A percentile compares a stretch with the other conserved stretches of the same genome.
Conservation (phyloP, 2,329 filamentous ascomycete genomes). For the Teratosphaeria zuluensis region DNA sequence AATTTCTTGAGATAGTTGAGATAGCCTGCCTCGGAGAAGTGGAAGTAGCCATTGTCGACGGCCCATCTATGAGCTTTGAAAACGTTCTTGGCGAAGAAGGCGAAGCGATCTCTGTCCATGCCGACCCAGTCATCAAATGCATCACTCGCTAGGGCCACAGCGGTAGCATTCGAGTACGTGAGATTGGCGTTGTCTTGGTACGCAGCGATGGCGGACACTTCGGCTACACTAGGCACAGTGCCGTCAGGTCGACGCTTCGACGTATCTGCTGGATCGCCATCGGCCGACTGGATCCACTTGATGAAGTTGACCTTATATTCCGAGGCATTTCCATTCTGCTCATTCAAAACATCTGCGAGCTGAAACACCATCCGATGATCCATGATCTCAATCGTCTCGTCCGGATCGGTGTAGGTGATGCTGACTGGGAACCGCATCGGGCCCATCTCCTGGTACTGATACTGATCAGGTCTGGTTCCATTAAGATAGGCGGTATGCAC, state of each 20-base stretch:
- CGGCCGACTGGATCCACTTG: conserved; percentile 48
- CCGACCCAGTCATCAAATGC: conserved; percentile 30
- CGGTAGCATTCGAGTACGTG: conserved; percentile 26
- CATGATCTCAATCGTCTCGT: conserved; percentile 48
- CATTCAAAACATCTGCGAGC: conserved; percentile 50
- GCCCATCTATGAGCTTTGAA: conserved; percentile 46
- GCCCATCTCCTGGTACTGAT: conserved; percentile 60
- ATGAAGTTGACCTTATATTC: conserved; percentile 49
- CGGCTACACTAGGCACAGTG: conserved; percentile 42
- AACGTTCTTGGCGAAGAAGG: conserved; percentile 32
- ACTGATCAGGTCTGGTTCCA: conserved; percentile 48
- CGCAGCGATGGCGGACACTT: conserved; percentile 36
- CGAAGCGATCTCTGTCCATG: conserved; percentile 22
- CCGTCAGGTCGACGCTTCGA: conserved; percentile 42
- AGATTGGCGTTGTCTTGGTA: conserved; percentile 15
- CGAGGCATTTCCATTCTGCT: conserved; percentile 45
- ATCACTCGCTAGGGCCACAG: conserved; percentile 29
- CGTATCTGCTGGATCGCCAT: conserved; percentile 45
- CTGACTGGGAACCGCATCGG: conserved; percentile 55
- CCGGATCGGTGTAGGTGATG: conserved; percentile 33
- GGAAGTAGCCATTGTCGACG: conserved; percentile 47
- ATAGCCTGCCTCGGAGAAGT: conserved; percentile 57
- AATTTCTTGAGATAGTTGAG: conserved; percentile 49
- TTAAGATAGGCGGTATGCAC: conserved; percentile 55
- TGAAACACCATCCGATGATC: conserved; percentile 59